These are phyloP conservation scores for Corinectria fuckeliana DNA, from an alignment of 2,329 filamentous ascomycete species.

Conservation along the genomic window DNA sequence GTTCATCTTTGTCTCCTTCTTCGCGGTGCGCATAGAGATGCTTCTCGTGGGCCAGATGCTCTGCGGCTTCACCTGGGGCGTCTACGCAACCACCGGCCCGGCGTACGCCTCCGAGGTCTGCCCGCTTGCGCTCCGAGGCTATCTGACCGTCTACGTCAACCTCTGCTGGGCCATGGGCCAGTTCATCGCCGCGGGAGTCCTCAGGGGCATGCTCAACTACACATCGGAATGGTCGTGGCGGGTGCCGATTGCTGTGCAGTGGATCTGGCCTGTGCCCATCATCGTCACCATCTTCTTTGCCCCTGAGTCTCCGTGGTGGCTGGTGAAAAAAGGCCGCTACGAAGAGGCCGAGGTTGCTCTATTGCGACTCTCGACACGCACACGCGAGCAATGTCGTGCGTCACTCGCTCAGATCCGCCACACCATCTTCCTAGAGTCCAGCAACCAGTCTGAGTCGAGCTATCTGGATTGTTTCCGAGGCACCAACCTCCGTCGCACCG, in stretches of 20 bases:
- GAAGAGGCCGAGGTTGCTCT: slow-evolving; percentile 39
- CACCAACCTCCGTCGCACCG: slow-evolving; percentile 52
- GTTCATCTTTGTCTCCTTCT: slow-evolving; percentile 43
- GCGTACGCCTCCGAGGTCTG: slow-evolving; percentile 54
- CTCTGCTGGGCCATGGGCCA: slow-evolving; percentile 52
- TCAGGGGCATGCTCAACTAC: slow-evolving; percentile 40
- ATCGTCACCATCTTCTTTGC: slow-evolving; percentile 38
- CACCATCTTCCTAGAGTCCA: slow-evolving; percentile 52
- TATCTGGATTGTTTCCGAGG: slow-evolving; percentile 58
- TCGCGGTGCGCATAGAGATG: slow-evolving; percentile 44
- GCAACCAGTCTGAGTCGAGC: slow-evolving; percentile 44
- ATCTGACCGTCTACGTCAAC: slow-evolving; percentile 51
- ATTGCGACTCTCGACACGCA: slow-evolving; percentile 43
- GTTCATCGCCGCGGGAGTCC: slow-evolving; percentile 46
- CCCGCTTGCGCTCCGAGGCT: slow-evolving; percentile 48
- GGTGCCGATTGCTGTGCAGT: slow-evolving; percentile 47
- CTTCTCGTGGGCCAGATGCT: slow-evolving; percentile 54
- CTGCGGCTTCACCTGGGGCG: slow-evolving; percentile 51
- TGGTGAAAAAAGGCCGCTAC: slow-evolving; percentile 36
- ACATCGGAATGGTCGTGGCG: slow-evolving; percentile 45
- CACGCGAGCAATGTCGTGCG: slow-evolving; percentile 49
- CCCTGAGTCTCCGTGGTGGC: slow-evolving; percentile 46
- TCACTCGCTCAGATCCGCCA: slow-evolving; percentile 72
- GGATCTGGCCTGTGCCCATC: slow-evolving; percentile 43
- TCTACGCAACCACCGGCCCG: slow-evolving; percentile 51